Base-by-base conservation (phyloP, 2,329 filamentous ascomycete species). In the Fusarium sp. region DNA sequence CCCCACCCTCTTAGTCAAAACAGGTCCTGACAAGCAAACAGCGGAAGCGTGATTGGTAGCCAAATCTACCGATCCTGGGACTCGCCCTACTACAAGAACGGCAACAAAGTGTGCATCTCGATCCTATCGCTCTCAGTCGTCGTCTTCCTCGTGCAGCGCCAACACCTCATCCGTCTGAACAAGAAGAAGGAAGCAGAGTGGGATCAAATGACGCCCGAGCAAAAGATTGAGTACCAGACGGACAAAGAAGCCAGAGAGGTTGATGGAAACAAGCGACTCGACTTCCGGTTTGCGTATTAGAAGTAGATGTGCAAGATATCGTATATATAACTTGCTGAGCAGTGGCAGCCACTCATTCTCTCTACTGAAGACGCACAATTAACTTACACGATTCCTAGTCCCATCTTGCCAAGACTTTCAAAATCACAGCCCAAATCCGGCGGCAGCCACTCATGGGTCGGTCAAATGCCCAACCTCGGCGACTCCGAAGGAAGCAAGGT, bases 51-150 rank as follows among this genome's bases (percentile, higher is more conserved):
- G 11, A 79, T 83, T 34, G 80, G 83, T 16, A 81, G 78, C 47
- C 84, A 89, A 72, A 87, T 89, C 66, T 89, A 89, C 72, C 84
- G 87, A 20, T 76, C 78, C 2, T 83, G 85, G 65, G 89, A 91
- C 65, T 83, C 84, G 7, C 89, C 89, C 0, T 87, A 88, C 74
- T 91, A 90, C 77, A 87, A 88, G 67, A 84, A 77, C 5, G 89
- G 89, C 10, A 91, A 91, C 80, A 88, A 84, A 27, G 86, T 90
- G 4, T 83, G 90, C 58, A 85, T 92, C 27, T 86, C 83, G 2
- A 83, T 91, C 58, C 81, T 86, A 4, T 84, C 83, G 0, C 83
- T 89, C 31, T 85, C 86, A 22, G 75, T 90, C 10, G 78, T 85
- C 0, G 75, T 86, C 1, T 90, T 91, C 56, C 29, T 90, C 35